These are phyloP conservation scores for Pseudogymnoascus sp. DNA, from an alignment of 2,329 filamentous ascomycete genomes.

Conservation along the genomic window DNA sequence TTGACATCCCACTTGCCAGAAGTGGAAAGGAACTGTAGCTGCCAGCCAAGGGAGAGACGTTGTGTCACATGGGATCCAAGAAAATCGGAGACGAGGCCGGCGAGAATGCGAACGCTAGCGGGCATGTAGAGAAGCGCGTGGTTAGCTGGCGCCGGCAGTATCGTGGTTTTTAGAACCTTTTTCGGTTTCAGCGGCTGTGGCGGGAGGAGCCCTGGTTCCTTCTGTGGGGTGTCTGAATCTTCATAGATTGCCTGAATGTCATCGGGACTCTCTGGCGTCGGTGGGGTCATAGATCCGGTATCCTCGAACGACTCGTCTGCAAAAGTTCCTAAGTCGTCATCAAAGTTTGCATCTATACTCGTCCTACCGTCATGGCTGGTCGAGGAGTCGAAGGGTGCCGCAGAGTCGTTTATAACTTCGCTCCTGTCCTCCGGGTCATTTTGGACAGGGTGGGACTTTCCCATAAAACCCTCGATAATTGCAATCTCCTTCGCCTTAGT, in stretches of 20 bases:
- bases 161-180: slow-evolving; percentile 55
- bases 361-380: background rate
- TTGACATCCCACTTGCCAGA: slow-evolving; percentile 98
- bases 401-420: slow-evolving; percentile 38
- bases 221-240: slow-evolving; percentile 40
- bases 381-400: slow-evolving; percentile 38
- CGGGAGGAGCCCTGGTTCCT: slow-evolving; percentile 36
- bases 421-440: slow-evolving; percentile 22
- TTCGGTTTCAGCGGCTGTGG: slow-evolving; percentile 40
- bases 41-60: slow-evolving; percentile 78
- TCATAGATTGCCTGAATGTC: slow-evolving; percentile 21
- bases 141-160: slow-evolving; percentile 68
- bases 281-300: background rate
- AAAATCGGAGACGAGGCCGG: slow-evolving; percentile 77
- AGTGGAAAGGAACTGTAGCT: slow-evolving; percentile 77
- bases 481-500: slow-evolving; percentile 64
- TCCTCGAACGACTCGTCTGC: background rate
- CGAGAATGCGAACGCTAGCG: slow-evolving; percentile 63
- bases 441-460: slow-evolving; percentile 19
- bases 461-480: slow-evolving; percentile 48
- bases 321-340: background rate
- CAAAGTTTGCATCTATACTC: background rate
- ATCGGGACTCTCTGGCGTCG: background rate
- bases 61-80: slow-evolving; percentile 65
- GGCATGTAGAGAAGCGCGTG: slow-evolving; percentile 81